Evolutionary conservation across 495 filamentous ascomycete genomes (phyloP).

Genomic region (Penicillium ucsense): DNA sequence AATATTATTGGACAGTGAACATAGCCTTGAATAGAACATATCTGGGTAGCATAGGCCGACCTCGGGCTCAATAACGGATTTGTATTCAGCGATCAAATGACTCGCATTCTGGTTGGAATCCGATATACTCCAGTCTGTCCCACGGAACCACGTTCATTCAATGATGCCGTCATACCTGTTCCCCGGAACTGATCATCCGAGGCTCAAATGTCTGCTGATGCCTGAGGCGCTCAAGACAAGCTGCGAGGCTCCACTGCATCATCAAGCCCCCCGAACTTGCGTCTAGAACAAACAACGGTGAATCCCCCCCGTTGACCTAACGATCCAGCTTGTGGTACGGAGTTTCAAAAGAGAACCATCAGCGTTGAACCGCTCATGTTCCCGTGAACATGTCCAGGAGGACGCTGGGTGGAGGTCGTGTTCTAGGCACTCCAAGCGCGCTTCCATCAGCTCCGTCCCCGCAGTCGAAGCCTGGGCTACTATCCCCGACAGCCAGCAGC

Average conservation of each 20-base stretch:
- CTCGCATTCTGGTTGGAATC: too few relatives aligned
- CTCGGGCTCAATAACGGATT: background rate
- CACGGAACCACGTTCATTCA: too few relatives aligned
- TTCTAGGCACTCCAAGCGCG: slow-evolving; percentile 72
- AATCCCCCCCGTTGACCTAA: slow-evolving; percentile 4
- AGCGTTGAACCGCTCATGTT: slow-evolving; percentile 28
- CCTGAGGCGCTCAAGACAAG: slow-evolving; percentile 9
- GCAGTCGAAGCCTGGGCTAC: slow-evolving; percentile 42
- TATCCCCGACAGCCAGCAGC: slow-evolving; percentile 52
- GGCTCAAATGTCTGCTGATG: slow-evolving; percentile 1
- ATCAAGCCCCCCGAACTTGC: slow-evolving; percentile 10
- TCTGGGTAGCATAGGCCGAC: too few relatives aligned
- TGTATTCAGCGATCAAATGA: background rate
- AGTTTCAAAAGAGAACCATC: slow-evolving; percentile 7
- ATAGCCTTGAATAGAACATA: background rate
- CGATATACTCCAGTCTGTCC: too few relatives aligned
- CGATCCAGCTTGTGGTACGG: slow-evolving; percentile 14
- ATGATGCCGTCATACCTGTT: too few relatives aligned
- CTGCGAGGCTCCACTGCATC: slow-evolving; percentile 21
- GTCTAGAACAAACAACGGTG: background rate
- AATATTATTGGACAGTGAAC: background rate
- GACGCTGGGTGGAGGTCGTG: slow-evolving; percentile 80
- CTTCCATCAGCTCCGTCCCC: slow-evolving; percentile 55
- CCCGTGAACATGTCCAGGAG: slow-evolving; percentile 61
- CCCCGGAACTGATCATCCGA: background rate